These are phyloP conservation scores for Candida sanyaensis DNA, from an alignment of 1,139 yeast genomes.

Conservation along the genomic window DNA sequence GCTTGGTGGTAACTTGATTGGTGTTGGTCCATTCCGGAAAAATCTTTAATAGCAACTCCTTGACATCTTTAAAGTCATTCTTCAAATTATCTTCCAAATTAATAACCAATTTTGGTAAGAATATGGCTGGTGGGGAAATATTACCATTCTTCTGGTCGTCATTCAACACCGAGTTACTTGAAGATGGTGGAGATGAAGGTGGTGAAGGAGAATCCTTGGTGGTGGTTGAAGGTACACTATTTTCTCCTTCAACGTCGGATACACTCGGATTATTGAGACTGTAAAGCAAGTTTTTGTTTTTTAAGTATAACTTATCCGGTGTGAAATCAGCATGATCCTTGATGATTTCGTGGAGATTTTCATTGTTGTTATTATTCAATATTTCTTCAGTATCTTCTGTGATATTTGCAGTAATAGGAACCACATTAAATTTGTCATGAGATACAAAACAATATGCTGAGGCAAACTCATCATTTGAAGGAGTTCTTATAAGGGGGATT, in stretches of 20 bases:
- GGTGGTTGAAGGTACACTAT: conserved; percentile 1
- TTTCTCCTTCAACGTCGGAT: conserved; percentile 40
- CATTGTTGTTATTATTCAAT: not conserved
- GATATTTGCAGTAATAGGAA: conserved; percentile 26
- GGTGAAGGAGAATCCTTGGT: conserved; percentile 9
- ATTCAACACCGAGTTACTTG: not conserved
- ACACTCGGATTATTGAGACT: conserved; percentile 46
- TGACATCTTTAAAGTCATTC: conserved; percentile 33
- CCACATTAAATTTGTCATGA: conserved; percentile 38
- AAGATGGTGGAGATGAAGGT: conserved; percentile 18
- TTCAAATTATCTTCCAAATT: conserved; percentile 34
- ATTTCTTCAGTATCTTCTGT: conserved; percentile 1
- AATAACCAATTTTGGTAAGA: conserved; percentile 39
- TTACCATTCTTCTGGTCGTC: not conserved
- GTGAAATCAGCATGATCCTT: conserved; percentile 18
- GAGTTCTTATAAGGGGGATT: not conserved
- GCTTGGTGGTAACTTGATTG: conserved; percentile 28
- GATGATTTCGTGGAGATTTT: not conserved
- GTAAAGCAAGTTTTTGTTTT: conserved; percentile 41
- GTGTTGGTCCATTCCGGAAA: conserved; percentile 36
- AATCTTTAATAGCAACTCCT: conserved; percentile 32
- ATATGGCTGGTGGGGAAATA: conserved; percentile 35
- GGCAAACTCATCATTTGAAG: conserved; percentile 2
- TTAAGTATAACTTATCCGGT: conserved; percentile 29
- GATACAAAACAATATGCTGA: conserved; percentile 42